phyloP scores from a whole-genome alignment of 2,329 filamentous ascomycete species.

The Botrytis elliptica region DNA sequence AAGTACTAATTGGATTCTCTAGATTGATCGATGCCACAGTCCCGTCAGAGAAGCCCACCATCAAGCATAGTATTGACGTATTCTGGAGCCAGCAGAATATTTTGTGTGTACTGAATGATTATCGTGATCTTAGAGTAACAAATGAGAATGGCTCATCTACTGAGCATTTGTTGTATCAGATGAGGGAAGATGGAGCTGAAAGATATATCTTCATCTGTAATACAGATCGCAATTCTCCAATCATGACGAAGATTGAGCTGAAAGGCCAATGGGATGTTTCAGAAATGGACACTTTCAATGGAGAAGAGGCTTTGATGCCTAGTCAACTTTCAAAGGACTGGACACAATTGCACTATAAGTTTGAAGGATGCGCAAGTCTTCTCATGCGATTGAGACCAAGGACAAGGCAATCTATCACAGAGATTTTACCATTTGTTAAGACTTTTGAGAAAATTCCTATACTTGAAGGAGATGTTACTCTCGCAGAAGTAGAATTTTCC shows the following conservation, averaged over 20 bases:
- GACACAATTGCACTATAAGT: conserved; percentile 34
- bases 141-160: conserved; percentile 19
- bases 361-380: conserved; percentile 38
- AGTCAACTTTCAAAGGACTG: conserved; percentile 26
- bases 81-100: conserved; percentile 32
- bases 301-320: conserved; percentile 22
- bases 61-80: conserved; percentile 26
- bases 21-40: conserved; percentile 19
- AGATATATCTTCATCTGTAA: conserved; percentile 40
- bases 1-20: not conserved
- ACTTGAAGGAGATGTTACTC: conserved; percentile 16
- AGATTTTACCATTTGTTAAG: not conserved
- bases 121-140: conserved; percentile 33
- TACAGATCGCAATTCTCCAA: conserved; percentile 31
- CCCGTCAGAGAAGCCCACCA: conserved; percentile 19
- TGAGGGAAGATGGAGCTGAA: conserved; percentile 36
- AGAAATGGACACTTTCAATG: conserved; percentile 36
- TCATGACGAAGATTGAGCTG: conserved; percentile 31
- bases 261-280: conserved; percentile 36
- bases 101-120: conserved; percentile 29
- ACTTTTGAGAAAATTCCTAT: not conserved
- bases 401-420: not conserved
- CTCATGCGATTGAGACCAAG: conserved; percentile 32
- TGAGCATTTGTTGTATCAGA: conserved; percentile 36
- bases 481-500: conserved; percentile 29